These are phyloP conservation scores for Liriodendron chinense DNA, from an alignment of 164 flowering plant species.

Conservation along the genomic window DNA sequence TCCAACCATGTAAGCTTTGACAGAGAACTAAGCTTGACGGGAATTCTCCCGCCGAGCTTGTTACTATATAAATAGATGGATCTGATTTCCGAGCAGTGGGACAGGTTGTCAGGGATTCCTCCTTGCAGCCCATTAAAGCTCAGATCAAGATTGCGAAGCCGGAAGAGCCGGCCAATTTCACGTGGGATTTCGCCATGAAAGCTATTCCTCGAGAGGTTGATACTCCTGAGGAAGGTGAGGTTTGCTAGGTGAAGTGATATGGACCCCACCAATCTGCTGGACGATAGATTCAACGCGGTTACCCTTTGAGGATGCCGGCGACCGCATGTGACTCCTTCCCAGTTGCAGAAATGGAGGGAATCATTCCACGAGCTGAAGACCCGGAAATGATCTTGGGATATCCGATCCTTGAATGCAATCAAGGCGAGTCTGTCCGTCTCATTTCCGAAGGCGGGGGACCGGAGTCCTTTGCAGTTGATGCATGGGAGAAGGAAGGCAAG, in stretches of 20 bases:
- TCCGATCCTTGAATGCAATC: neutral
- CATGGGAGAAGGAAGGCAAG: neutral
- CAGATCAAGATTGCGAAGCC: neutral
- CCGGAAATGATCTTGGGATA: neutral
- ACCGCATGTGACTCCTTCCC: neutral
- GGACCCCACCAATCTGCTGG: neutral
- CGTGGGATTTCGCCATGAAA: neutral
- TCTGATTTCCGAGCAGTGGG: slow-evolving; percentile 4
- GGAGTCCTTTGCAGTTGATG: neutral
- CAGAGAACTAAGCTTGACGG: neutral
- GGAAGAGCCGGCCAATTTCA: neutral
- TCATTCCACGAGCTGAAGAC: slow-evolving; percentile 3
- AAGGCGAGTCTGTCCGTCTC: neutral
- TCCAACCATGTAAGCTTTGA: neutral
- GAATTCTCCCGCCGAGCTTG: slow-evolving; percentile 5
- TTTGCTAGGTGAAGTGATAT: neutral
- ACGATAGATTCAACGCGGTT: neutral
- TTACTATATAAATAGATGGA: neutral
- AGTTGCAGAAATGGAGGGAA: neutral
- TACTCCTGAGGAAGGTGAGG: neutral
- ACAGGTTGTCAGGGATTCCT: slow-evolving; percentile 3
- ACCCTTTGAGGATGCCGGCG: neutral
- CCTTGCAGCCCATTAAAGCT: neutral
- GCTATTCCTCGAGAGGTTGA: neutral
- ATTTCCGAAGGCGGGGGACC: neutral